A percentile compares a stretch with the other conserved stretches of the same genome.
phyloP scores from a whole-genome alignment of 768 basidiomycete genomes.

The Leucosporidium scottii region DNA sequence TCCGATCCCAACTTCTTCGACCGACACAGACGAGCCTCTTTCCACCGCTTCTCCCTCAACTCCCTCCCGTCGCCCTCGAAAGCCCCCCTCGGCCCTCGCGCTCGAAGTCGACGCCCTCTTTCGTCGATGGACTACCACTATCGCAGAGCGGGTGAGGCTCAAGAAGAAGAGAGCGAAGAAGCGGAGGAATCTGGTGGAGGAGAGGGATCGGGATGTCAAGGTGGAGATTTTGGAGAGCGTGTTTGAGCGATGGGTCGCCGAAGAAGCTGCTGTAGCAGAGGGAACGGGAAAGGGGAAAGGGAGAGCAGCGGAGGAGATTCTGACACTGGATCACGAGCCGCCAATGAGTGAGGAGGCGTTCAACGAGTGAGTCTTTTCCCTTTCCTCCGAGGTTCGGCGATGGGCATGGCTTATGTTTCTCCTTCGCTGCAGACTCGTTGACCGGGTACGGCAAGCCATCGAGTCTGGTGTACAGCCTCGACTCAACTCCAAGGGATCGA shows the following conservation, averaged over 20 bases:
- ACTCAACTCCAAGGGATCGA: conserved; percentile 82
- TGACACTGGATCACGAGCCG: conserved; percentile 68
- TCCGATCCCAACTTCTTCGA: background rate
- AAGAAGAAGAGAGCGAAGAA: conserved; percentile 49
- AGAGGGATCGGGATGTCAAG: background rate
- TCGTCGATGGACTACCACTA: conserved; percentile 73
- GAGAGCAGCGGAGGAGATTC: conserved; percentile 29
- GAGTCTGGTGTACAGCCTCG: conserved; percentile 74
- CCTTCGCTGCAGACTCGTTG: conserved; percentile 50
- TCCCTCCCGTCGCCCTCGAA: background rate
- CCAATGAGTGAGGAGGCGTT: conserved; percentile 70
- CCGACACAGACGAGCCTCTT: background rate
- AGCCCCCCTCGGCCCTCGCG: background rate
- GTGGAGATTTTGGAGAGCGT: background rate
- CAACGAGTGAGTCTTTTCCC: conserved; percentile 51
- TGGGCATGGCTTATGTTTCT: conserved; percentile 3
- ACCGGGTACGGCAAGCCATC: conserved; percentile 63
- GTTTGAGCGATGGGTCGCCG: background rate
- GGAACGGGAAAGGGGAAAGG: background rate
- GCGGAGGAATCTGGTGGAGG: background rate
- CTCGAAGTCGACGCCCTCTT: conserved; percentile 4
- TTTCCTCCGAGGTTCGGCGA: conserved; percentile 19
- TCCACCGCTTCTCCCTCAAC: background rate
- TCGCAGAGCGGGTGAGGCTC: conserved; percentile 74
- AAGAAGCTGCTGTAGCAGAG: background rate